A percentile compares a stretch with the other conserved stretches of the same genome.
These are phyloP conservation scores for Venturia asperata DNA, from an alignment of 2,329 filamentous ascomycete genomes.

Conservation along the genomic window DNA sequence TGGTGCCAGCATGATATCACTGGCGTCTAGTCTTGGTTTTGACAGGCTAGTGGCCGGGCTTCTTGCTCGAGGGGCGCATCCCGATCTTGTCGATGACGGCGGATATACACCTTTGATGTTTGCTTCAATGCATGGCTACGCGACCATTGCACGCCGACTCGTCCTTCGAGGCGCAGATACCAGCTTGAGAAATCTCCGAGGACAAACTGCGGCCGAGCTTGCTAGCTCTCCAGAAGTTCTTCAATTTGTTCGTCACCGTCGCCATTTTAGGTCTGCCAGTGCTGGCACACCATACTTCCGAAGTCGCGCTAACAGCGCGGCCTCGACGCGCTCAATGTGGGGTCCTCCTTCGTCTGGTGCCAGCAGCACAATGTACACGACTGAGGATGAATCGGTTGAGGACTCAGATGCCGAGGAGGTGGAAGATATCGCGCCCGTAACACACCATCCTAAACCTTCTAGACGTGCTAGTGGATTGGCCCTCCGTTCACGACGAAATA, in stretches of 20 bases:
- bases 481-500: slow-evolving; percentile 15
- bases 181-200: slow-evolving; percentile 60
- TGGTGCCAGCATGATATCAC: slow-evolving; percentile 74
- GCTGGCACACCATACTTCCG: slow-evolving; percentile 49
- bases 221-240: slow-evolving; percentile 58
- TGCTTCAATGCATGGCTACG: slow-evolving; percentile 67
- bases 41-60: slow-evolving; percentile 70
- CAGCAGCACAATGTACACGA: slow-evolving; percentile 16
- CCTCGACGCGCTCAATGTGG: slow-evolving; percentile 47
- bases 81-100: slow-evolving; percentile 66
- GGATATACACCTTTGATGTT: slow-evolving; percentile 79
- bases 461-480: slow-evolving; percentile 10
- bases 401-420: slow-evolving; percentile 17
- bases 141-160: slow-evolving; percentile 68
- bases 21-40: slow-evolving; percentile 68
- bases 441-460: background rate
- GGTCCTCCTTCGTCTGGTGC: slow-evolving; percentile 18
- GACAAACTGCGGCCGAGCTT: slow-evolving; percentile 64
- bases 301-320: slow-evolving; percentile 59
- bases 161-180: slow-evolving; percentile 68
- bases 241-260: slow-evolving; percentile 55
- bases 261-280: slow-evolving; percentile 59
- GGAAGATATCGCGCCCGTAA: background rate
- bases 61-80: slow-evolving; percentile 68
- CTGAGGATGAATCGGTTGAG: slow-evolving; percentile 18